phyloP scores from a whole-genome alignment of 2,329 filamentous ascomycete genomes.

The Trichophyton verrucosum region DNA sequence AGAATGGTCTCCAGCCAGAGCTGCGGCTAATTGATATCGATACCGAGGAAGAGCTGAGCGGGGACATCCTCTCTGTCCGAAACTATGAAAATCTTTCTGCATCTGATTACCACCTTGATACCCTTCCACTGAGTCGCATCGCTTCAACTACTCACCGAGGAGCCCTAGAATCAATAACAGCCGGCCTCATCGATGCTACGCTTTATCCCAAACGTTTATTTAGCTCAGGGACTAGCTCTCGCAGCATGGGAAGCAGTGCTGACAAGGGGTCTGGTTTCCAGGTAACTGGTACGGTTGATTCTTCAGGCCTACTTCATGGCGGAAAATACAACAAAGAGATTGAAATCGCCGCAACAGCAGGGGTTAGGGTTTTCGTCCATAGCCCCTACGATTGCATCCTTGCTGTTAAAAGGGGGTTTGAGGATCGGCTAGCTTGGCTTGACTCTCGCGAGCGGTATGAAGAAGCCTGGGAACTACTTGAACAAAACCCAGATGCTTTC shows the following conservation, averaged over 20 bases:
- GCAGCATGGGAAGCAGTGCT: slow-evolving; percentile 41
- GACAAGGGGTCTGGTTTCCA: slow-evolving; percentile 46
- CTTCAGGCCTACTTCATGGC: slow-evolving; percentile 37
- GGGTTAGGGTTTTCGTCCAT: slow-evolving; percentile 81
- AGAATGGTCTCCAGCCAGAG: slow-evolving; percentile 75
- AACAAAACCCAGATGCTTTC: slow-evolving; percentile 66
- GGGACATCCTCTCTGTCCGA: slow-evolving; percentile 73
- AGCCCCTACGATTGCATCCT: slow-evolving; percentile 96
- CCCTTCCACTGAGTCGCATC: slow-evolving; percentile 64
- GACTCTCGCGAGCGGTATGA: slow-evolving; percentile 69
- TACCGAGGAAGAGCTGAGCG: slow-evolving; percentile 71
- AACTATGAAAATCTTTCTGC: slow-evolving; percentile 76
- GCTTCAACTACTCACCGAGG: slow-evolving; percentile 55
- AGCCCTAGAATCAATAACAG: slow-evolving; percentile 62
- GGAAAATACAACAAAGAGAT: slow-evolving; percentile 29
- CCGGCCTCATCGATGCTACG: slow-evolving; percentile 75
- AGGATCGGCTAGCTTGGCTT: slow-evolving; percentile 78
- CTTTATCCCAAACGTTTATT: slow-evolving; percentile 80
- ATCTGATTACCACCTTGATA: slow-evolving; percentile 80
- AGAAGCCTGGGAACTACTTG: slow-evolving; percentile 76
- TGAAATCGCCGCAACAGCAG: slow-evolving; percentile 41
- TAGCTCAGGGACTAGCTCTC: slow-evolving; percentile 70
- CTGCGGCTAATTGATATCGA: slow-evolving; percentile 79
- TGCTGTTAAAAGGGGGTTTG: slow-evolving; percentile 71
- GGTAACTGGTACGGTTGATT: slow-evolving; percentile 41